Percentiles rank a stretch among this genome's conserved stretches.
phyloP scores from a whole-genome alignment of 1,139 yeast genomes.

The Suhomyces choctaworum region DNA sequence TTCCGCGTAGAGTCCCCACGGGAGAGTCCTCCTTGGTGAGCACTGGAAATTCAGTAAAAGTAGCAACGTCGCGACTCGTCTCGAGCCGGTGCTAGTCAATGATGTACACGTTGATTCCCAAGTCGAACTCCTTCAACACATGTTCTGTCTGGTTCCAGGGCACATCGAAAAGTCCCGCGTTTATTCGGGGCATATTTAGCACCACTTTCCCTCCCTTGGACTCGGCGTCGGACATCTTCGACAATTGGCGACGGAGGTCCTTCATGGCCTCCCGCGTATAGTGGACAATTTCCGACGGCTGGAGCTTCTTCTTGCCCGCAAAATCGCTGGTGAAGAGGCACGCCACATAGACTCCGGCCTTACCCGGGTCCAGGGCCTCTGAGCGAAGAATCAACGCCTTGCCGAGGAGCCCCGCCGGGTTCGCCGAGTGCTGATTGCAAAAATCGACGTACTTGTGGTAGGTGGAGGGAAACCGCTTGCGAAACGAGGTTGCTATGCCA shows the following conservation, averaged over 20 bases:
- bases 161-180: conserved; percentile 75
- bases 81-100: too few species aligned
- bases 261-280: conserved; percentile 50
- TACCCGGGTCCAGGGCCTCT: conserved; percentile 28
- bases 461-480: conserved; percentile 50
- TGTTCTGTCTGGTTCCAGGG: conserved; percentile 74
- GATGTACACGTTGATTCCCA: conserved; percentile 45
- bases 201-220: conserved; percentile 22
- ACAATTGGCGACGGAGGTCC: conserved; percentile 45
- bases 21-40: too few species aligned
- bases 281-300: conserved; percentile 41
- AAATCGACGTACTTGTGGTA: conserved; percentile 47
- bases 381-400: conserved; percentile 51
- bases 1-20: too few species aligned
- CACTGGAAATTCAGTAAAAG: too few species aligned
- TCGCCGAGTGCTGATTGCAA: conserved; percentile 37
- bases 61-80: too few species aligned
- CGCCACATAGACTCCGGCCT: conserved; percentile 43
- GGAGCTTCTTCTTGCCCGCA: conserved; percentile 27
- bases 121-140: conserved; percentile 34
- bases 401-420: conserved; percentile 48
- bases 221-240: conserved; percentile 17
- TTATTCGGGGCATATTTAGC: conserved; percentile 72
- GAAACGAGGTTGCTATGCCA: conserved; percentile 66
- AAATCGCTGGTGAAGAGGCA: conserved; percentile 70